A percentile compares a stretch with the other conserved stretches of the same genome.
phyloP scores from a whole-genome alignment of 192 early-diverging fungal species.

The Gamsiella multidivaricata region DNA sequence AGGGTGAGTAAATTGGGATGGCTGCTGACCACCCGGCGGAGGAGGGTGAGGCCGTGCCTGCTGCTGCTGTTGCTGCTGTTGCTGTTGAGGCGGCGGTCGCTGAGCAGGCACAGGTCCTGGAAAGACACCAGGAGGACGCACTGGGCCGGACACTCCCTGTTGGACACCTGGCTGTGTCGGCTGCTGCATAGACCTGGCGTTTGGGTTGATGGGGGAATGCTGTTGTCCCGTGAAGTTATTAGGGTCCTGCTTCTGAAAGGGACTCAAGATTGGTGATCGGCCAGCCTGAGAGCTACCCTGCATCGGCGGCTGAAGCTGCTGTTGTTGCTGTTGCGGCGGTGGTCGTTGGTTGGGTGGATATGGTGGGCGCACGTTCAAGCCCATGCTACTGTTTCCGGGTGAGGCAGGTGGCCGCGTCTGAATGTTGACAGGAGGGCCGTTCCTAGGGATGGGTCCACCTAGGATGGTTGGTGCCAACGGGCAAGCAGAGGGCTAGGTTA shows the following conservation, averaged over 20 bases:
- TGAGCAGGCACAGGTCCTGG: slow-evolving; percentile 3
- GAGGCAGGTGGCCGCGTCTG: slow-evolving; percentile 34
- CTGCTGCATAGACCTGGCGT: slow-evolving; percentile 7
- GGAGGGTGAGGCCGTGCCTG: slow-evolving; percentile 22
- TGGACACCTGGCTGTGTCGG: not conserved
- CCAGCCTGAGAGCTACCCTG: slow-evolving; percentile 4
- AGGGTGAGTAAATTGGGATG: slow-evolving; percentile 6
- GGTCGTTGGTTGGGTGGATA: slow-evolving; percentile 29
- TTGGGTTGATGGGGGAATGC: slow-evolving; percentile 15
- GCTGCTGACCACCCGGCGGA: slow-evolving; percentile 31
- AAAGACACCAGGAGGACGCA: slow-evolving; percentile 12
- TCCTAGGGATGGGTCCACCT: slow-evolving; percentile 25
- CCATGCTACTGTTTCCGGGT: slow-evolving; percentile 8
- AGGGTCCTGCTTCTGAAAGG: slow-evolving; percentile 42
- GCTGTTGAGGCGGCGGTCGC: slow-evolving; percentile 24
- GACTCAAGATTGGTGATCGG: slow-evolving; percentile 33
- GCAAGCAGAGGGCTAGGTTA: not conserved
- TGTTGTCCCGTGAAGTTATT: not conserved
- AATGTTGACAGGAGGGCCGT: slow-evolving; percentile 28
- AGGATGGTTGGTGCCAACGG: not conserved
- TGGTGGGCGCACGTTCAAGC: slow-evolving; percentile 24
- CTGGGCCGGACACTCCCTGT: not conserved
- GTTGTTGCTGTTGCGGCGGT: slow-evolving; percentile 24
- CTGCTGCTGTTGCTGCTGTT: slow-evolving; percentile 19
- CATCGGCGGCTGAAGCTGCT: slow-evolving; percentile 7